phyloP scores from a whole-genome alignment of 768 basidiomycete species.

The Termitomyces heimii region DNA sequence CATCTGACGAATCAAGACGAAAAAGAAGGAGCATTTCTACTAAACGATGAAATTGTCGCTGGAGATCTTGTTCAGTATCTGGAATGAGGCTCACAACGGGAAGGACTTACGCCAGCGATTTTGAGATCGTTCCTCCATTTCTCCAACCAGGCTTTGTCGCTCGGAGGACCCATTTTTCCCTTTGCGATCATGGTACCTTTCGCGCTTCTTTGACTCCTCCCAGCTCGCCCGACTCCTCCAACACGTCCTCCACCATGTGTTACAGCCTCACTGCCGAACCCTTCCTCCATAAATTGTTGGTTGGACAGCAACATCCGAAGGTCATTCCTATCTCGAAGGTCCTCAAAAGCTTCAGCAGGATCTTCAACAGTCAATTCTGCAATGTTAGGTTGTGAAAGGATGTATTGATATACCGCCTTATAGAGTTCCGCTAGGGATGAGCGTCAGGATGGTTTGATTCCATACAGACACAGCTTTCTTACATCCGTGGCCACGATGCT shows the following conservation, averaged over 20 bases:
- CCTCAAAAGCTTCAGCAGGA: conserved; percentile 96
- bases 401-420: conserved; percentile 75
- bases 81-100: not conserved
- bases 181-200: conserved; percentile 17
- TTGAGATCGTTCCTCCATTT: conserved; percentile 79
- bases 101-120: conserved; percentile 69
- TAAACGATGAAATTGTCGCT: conserved; percentile 93
- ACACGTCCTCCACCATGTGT: conserved; percentile 49
- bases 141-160: conserved; percentile 72
- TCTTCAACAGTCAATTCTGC: conserved; percentile 98
- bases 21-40: conserved; percentile 86
- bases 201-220: conserved; percentile 31
- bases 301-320: conserved; percentile 67
- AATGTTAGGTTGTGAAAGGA: conserved; percentile 57
- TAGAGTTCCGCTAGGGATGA: conserved; percentile 71
- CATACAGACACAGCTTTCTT: conserved; percentile 23
- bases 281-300: conserved; percentile 66
- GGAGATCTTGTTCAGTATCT: conserved; percentile 1
- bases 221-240: conserved; percentile 36
- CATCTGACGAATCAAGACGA: conserved; percentile 59
- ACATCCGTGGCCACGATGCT: conserved; percentile 89
- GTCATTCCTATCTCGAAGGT: conserved; percentile 90
- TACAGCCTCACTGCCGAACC: conserved; percentile 40
- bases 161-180: conserved; percentile 74
- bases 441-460: not conserved